Base-by-base conservation (phyloP, 169 alveolate genomes). In the Plasmodium vivax region DNA sequence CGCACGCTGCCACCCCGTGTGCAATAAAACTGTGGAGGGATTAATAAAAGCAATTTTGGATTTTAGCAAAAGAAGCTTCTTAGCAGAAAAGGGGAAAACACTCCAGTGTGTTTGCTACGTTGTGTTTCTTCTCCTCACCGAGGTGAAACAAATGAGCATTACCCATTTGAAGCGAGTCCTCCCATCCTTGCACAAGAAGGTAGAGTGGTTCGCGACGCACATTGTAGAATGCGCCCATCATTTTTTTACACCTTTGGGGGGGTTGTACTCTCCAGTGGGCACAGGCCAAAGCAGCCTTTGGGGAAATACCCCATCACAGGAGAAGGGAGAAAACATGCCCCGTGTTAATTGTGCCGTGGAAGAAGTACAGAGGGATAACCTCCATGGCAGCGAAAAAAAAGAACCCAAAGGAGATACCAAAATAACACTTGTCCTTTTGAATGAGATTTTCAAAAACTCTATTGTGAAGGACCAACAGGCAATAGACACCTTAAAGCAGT, bases 11-110 rank as follows among this genome's bases (percentile, higher is more conserved):
- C 10, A 68, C 1, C 77, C 32, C 16, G n/a, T 68, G 77, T 68
- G n/a, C 32, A 74, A 85, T 32, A 85, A 47, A 85, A 85, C n/a
- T n/a, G 45, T 85, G 62, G 93, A 85, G 51, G 23, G n/a, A 10
- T 32, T 75, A 2, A 74, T 85, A 85, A 77, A 34, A 19, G 75
- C 30, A 23, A 45, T 85, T 16, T n/a, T 62, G 45, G 58, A 85
- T 19, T 47, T 74, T 27, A 85, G 75, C 30, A 74, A 34, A 47
- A 85, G 47, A 5, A 38, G n/a, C n/a, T 30, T 74, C 32, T 34
- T 74, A 19, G 58, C 32, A 36, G 45, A 83, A 83, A 32, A 83
- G 16, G 7, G 30, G 38, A 62, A 54, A 23, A 23, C 34, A 6
- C 6, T 41, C 14, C 32, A 83, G 72, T 4, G 73, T 19, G 58